A percentile compares a stretch with the other conserved stretches of the same genome.
phyloP scores from a whole-genome alignment of 1,284 basidiomycete genomes.

The Ceratobasidium sp. region DNA sequence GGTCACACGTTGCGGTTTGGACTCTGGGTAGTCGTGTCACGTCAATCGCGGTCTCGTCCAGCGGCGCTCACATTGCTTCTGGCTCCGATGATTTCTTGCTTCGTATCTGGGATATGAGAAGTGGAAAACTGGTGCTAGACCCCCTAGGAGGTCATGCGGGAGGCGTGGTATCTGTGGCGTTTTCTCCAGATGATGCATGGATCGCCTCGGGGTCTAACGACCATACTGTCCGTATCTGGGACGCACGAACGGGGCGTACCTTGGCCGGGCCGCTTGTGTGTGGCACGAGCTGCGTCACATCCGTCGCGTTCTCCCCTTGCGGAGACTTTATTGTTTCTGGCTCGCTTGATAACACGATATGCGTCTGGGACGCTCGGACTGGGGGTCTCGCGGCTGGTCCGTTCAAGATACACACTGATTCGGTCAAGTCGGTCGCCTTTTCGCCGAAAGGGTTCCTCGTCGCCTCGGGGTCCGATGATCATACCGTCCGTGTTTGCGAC shows the following conservation, averaged over 20 bases:
- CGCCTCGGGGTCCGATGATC: constrained; percentile 45
- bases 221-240: constrained; percentile 21
- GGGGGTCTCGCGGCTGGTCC: background rate
- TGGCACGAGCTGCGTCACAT: constrained; percentile 10
- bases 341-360: constrained; percentile 23
- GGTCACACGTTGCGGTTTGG: background rate
- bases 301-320: constrained; percentile 36
- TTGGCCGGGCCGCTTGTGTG: background rate
- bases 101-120: constrained; percentile 35
- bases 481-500: constrained; percentile 45
- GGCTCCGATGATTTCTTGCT: constrained; percentile 29
- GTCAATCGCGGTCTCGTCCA: background rate
- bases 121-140: background rate
- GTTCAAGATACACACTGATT: constrained; percentile 39
- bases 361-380: constrained; percentile 31
- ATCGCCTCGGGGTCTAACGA: constrained; percentile 31
- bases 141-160: constrained; percentile 12
- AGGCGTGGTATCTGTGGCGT: constrained; percentile 8
- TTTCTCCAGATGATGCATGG: constrained; percentile 4
- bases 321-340: constrained; percentile 27
- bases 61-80: background rate
- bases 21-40: background rate
- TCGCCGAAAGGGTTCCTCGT: constrained; percentile 42
- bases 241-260: background rate
- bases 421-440: constrained; percentile 38